Base-by-base conservation (phyloP, 495 filamentous ascomycete species). In the Aspergillus nidulans region DNA sequence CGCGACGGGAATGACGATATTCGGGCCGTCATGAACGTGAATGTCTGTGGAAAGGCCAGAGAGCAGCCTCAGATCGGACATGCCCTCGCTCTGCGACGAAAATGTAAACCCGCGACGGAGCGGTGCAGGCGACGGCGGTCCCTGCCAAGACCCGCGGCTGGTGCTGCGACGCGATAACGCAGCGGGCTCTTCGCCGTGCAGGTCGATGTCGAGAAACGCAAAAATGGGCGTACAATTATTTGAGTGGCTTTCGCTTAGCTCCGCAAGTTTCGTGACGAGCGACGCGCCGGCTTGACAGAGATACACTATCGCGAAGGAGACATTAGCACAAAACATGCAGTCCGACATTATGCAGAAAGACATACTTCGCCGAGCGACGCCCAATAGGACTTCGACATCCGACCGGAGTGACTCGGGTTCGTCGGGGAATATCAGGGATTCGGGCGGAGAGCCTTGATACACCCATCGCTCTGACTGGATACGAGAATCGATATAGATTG, bases 401-500 rank as follows among this genome's bases (percentile, higher is more conserved):
- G 63, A 63, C 32, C 67, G 70, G 36, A 85, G 69, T 30, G 75
- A 72, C 26, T 77, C 76, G 13, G 76, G 71, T 49, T 83, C 80
- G 21, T 78, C 75, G 19, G 74, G 59, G 20, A 67, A 47, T 18
- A 61, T 59, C 52, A 62, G 64, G 26, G 62, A 65, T 47, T 54
- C 59, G 6, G 56, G 61, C 24, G 59, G 61, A 62, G 78, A 63
- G 42, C 65, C 69, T 52, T 73, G 66, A 56, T 65, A 73, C 50
- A 85, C 75, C 71, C 78, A 73, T 64, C 84, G 77, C 57, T 90
- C 85, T 58, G 83, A 76, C 56, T 72, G 74, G 49, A 88, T 81
- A 48, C 83, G 81, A 65, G 85, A 85, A 72, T 94, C 88, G 55
- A 94, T 88, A 67, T 91, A 94, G 59, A 94, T 85, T 55, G 89